A percentile compares a stretch with the other conserved stretches of the same genome.
These are phyloP conservation scores for Phialophora verrucosa DNA, from an alignment of 2,329 filamentous ascomycete genomes.

Conservation along the genomic window DNA sequence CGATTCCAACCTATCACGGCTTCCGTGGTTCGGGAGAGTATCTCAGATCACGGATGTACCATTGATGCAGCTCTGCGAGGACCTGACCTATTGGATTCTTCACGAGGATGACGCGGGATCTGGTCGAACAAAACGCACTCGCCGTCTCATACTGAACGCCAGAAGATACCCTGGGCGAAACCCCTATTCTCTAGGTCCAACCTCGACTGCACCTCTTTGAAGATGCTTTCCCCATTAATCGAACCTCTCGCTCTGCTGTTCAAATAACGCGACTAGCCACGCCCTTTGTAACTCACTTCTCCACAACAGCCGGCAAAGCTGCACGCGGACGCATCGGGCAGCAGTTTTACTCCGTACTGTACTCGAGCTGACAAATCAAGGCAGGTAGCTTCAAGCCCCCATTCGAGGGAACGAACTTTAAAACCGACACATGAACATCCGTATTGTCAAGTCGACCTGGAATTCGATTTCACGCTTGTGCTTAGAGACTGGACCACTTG, in stretches of 20 bases:
- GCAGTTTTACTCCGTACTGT: not conserved
- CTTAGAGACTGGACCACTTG: not conserved
- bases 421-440: not conserved
- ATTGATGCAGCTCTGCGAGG: not conserved
- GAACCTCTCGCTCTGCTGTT: not conserved
- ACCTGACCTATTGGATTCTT: not conserved
- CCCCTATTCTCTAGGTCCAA: not conserved
- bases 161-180: not conserved
- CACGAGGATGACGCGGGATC: no score
- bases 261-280: not conserved
- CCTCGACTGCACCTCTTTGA: not conserved
- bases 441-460: not conserved
- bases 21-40: not conserved
- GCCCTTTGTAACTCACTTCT: not conserved
- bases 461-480: not conserved
- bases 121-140: not conserved
- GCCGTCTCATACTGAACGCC: not conserved
- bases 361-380: conserved; percentile 9
- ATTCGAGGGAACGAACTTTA: not conserved
- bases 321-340: no score
- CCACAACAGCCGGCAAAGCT: not conserved
- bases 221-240: not conserved
- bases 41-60: not conserved
- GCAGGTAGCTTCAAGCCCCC: not conserved
- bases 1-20: no score